Conservation (phyloP, 441 rosid genomes). For the Corymbia citriodora region DNA sequence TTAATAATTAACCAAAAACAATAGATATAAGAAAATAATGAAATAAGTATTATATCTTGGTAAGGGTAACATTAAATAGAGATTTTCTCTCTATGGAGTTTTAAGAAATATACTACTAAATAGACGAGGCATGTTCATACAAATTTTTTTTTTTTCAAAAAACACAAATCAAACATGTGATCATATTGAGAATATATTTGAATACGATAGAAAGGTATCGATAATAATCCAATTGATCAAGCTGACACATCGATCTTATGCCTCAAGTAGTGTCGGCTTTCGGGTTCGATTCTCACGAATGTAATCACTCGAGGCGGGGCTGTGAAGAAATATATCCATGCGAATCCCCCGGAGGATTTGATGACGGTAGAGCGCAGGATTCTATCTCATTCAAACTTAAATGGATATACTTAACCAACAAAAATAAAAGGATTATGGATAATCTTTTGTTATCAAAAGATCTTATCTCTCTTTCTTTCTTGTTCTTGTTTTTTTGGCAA, state of each 20-base stretch:
- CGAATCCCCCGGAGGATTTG: not conserved
- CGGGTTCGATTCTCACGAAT: not conserved
- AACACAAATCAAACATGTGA: not conserved
- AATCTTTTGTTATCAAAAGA: not conserved
- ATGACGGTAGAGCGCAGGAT: not conserved
- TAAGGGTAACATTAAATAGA: not conserved
- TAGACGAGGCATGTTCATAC: not conserved
- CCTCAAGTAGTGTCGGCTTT: not conserved
- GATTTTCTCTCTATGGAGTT: not conserved
- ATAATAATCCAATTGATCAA: not conserved
- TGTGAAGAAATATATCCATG: not conserved
- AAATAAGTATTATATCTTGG: not conserved
- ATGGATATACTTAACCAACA: not conserved
- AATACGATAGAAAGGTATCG: not conserved
- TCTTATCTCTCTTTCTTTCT: not conserved
- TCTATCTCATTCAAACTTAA: not conserved
- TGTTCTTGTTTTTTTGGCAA: not conserved
- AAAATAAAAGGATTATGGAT: not conserved
- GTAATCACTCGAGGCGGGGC: not conserved
- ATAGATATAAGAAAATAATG: not conserved
- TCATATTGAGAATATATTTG: not conserved
- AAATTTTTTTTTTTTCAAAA: not conserved
- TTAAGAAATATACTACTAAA: not conserved
- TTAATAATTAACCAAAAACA: not conserved
- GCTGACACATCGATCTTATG: not conserved